phyloP scores from a whole-genome alignment of 176 grass and related monocot species.

The Eleusine indica region DNA sequence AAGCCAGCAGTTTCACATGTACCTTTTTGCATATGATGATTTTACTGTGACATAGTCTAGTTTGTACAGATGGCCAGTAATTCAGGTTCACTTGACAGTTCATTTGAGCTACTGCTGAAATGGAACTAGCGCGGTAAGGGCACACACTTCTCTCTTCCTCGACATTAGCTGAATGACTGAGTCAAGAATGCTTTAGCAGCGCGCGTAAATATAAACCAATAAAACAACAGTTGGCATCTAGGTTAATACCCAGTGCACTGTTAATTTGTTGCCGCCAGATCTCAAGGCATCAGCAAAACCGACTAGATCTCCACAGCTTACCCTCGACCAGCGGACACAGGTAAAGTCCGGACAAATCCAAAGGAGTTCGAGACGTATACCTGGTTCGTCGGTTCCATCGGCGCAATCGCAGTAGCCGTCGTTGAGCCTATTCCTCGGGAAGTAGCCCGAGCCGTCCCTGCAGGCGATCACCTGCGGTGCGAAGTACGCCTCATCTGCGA shows the following conservation, averaged over 20 bases:
- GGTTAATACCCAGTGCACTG: not conserved
- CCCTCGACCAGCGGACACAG: not conserved
- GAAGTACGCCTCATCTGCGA: slow-evolving; percentile 79
- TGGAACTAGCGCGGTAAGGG: not conserved
- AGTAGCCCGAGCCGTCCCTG: slow-evolving; percentile 77
- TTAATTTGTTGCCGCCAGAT: slow-evolving; percentile 21
- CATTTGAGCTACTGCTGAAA: not conserved
- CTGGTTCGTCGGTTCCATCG: slow-evolving; percentile 93
- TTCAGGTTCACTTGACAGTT: not conserved
- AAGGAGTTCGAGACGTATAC: slow-evolving; percentile 14
- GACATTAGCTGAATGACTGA: not conserved
- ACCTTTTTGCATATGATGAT: not conserved
- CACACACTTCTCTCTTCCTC: not conserved
- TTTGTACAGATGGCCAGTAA: not conserved
- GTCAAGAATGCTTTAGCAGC: not conserved
- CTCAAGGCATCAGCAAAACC: slow-evolving; percentile 7
- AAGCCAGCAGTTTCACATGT: not conserved
- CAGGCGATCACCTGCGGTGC: slow-evolving; percentile 68
- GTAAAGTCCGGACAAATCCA: slow-evolving; percentile 15
- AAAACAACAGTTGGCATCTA: not conserved
- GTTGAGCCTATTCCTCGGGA: slow-evolving; percentile 70
- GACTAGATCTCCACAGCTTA: slow-evolving; percentile 39
- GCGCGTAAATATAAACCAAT: not conserved
- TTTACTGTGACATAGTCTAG: not conserved
- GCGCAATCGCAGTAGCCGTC: slow-evolving; percentile 86